Conservation (phyloP, 371 early-diverging fungal genomes). For the Syncephalis fuscata region DNA sequence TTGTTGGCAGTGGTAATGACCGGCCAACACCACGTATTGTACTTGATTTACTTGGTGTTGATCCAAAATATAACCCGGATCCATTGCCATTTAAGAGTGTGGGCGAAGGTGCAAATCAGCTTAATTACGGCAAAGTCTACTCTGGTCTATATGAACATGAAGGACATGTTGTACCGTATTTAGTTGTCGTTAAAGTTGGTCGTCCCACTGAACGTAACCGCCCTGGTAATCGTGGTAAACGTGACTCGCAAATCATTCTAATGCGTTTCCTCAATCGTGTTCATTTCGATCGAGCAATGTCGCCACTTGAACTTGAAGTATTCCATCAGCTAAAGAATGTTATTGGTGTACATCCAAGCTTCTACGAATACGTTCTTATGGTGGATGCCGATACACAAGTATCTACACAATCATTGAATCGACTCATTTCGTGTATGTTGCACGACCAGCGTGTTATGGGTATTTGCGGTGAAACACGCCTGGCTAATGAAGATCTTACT, state of each 20-base stretch:
- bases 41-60: conserved; percentile 66
- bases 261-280: conserved; percentile 67
- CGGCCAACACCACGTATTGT: conserved; percentile 80
- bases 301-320: conserved; percentile 78
- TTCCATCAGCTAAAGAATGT: conserved; percentile 81
- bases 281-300: conserved; percentile 54
- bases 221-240: conserved; percentile 81
- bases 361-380: conserved; percentile 86
- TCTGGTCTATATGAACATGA: conserved; percentile 69
- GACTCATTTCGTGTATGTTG: conserved; percentile 58
- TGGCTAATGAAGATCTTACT: conserved; percentile 74
- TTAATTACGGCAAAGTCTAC: conserved; percentile 83
- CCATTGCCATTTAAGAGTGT: conserved; percentile 76
- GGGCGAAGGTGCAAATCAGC: conserved; percentile 66
- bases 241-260: conserved; percentile 68
- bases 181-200: conserved; percentile 74
- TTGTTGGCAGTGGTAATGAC: conserved; percentile 80
- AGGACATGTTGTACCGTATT: conserved; percentile 66
- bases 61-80: conserved; percentile 59
- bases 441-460: conserved; percentile 75
- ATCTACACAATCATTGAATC: conserved; percentile 42
- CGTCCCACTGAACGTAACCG: conserved; percentile 38
- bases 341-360: conserved; percentile 65
- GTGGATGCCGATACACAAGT: conserved; percentile 93
- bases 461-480: conserved; percentile 72